Conservation (phyloP, 1,139 yeast species). For the Arxiozyma bovina region DNA sequence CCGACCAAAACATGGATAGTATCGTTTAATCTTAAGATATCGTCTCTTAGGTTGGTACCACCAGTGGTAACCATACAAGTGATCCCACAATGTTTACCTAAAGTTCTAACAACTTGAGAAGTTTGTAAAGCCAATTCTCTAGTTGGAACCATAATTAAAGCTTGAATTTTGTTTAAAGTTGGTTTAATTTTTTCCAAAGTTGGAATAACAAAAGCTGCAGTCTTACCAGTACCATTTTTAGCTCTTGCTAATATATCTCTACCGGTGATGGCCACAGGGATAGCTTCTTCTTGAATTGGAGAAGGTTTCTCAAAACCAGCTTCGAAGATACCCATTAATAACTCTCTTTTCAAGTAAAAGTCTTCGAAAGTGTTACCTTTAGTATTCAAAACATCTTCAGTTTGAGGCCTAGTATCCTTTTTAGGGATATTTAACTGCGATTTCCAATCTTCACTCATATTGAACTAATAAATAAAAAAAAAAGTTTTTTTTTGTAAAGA, state of each 20-base stretch:
- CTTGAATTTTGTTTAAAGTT: slow-evolving; percentile 75
- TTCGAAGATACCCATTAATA: slow-evolving; percentile 96
- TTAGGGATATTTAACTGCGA: slow-evolving; percentile 61
- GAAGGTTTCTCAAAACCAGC: slow-evolving; percentile 98
- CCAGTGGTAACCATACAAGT: slow-evolving; percentile 99
- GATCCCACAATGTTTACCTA: slow-evolving; percentile 86
- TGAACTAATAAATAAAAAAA: neutral
- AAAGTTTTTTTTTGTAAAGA: too few relatives aligned
- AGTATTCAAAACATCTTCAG: slow-evolving; percentile 90
- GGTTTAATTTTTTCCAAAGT: slow-evolving; percentile 79
- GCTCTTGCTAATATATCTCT: slow-evolving; percentile 97
- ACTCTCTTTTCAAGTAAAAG: slow-evolving; percentile 81
- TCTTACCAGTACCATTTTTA: slow-evolving; percentile 96
- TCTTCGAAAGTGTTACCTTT: slow-evolving; percentile 91
- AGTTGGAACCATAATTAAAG: slow-evolving; percentile 82
- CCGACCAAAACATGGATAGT: slow-evolving; percentile 89
- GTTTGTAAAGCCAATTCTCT: slow-evolving; percentile 96
- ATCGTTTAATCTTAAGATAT: slow-evolving; percentile 83
- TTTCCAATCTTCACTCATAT: slow-evolving; percentile 48
- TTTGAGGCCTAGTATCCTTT: slow-evolving; percentile 86
- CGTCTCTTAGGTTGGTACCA: slow-evolving; percentile 92
- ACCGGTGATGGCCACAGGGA: slow-evolving; percentile 91
- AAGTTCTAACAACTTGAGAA: slow-evolving; percentile 93
- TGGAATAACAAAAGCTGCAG: slow-evolving; percentile 92
- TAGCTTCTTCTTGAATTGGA: slow-evolving; percentile 96